Evolutionary conservation across 2,329 filamentous ascomycete species (phyloP).

Genomic region (Chalaropsis thielavioides): DNA sequence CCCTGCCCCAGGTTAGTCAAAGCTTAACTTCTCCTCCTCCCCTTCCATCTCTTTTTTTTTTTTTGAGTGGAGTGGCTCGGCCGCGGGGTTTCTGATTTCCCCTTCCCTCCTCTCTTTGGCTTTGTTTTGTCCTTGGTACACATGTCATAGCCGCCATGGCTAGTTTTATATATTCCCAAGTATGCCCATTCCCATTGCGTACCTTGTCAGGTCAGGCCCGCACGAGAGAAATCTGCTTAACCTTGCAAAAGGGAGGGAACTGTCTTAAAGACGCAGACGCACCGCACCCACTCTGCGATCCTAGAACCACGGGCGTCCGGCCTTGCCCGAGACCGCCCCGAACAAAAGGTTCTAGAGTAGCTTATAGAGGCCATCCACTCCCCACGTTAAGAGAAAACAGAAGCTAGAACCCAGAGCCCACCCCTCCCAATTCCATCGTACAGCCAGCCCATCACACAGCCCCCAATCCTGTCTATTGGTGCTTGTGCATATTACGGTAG

Average conservation of each 20-base stretch:
- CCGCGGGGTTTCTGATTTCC: not conserved
- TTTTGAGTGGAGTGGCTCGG: not conserved
- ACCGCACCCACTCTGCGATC: not conserved
- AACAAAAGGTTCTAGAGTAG: not conserved
- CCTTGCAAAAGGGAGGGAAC: not conserved
- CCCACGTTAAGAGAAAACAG: not conserved
- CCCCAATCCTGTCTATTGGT: not conserved
- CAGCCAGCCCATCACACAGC: not conserved
- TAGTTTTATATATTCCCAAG: not conserved
- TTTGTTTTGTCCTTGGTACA: not conserved
- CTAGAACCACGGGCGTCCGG: not conserved
- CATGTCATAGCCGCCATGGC: not conserved
- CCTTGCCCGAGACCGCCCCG: not conserved
- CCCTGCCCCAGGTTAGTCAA: constrained; percentile 2
- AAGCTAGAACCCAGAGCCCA: not conserved
- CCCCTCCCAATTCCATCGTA: no score
- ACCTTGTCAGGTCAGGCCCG: not conserved
- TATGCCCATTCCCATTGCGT: not conserved
- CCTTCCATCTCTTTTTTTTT: not conserved
- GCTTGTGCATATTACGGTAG: not conserved
- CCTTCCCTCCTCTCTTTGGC: not conserved
- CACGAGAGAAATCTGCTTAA: not conserved
- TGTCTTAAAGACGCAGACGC: not conserved
- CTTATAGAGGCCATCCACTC: not conserved
- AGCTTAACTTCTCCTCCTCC: not conserved